Conservation (phyloP, 768 basidiomycete genomes). For the Boletus subcaerulescens region DNA sequence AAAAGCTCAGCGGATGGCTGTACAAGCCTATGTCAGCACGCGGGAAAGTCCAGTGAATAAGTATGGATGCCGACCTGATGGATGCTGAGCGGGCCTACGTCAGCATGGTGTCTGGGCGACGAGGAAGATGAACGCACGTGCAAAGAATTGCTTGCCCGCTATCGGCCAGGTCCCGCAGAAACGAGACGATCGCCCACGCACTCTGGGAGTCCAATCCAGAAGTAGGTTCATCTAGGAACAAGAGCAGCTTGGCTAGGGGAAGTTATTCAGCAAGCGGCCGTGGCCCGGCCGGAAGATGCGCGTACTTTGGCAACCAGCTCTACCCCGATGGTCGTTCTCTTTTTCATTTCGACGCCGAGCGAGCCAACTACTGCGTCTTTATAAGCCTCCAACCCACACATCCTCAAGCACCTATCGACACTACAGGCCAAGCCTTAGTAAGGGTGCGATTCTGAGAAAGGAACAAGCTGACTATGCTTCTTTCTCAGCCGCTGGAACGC, state of each 20-base stretch:
- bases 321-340: constrained; percentile 83
- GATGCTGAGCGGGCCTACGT: constrained; percentile 30
- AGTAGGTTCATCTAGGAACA: constrained; percentile 90
- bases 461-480: constrained; percentile 62
- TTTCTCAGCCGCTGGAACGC: constrained; percentile 67
- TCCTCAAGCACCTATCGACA: constrained; percentile 54
- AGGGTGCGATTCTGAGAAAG: background rate
- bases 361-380: constrained; percentile 69
- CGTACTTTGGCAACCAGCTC: constrained; percentile 74
- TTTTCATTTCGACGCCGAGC: constrained; percentile 68
- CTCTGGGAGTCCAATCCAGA: constrained; percentile 85
- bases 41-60: too few species aligned
- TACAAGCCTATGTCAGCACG: constrained; percentile 21
- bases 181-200: constrained; percentile 78
- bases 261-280: background rate
- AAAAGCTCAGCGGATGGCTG: constrained; percentile 80
- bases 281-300: background rate
- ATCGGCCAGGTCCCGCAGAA: constrained; percentile 73
- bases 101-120: background rate
- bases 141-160: constrained; percentile 89
- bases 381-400: constrained; percentile 61
- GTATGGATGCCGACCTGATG: constrained; percentile 31
- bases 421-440: constrained; percentile 24
- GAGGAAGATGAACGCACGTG: constrained; percentile 50
- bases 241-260: constrained; percentile 60